Percentiles rank a stretch among this genome's conserved stretches.
Conservation (phyloP, 2,329 filamentous ascomycete species). For the Colletotrichum musicola region DNA sequence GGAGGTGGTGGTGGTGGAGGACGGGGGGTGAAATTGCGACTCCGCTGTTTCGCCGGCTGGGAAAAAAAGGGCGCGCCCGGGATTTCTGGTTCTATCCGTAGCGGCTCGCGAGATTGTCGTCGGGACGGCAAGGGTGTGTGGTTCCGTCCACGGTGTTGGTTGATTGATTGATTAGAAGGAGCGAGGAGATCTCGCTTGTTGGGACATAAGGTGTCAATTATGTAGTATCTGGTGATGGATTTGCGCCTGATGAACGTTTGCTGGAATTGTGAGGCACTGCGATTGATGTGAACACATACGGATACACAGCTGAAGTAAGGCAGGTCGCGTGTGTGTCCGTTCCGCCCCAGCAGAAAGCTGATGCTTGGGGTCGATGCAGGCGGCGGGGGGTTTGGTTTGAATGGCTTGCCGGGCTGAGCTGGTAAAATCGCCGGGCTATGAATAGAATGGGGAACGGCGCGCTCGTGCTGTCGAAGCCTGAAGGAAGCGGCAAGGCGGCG, state of each 20-base stretch:
- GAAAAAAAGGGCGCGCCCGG: slow-evolving; percentile 19
- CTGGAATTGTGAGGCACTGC: too few relatives aligned
- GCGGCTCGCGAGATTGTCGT: slow-evolving; percentile 33
- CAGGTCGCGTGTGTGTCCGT: slow-evolving; percentile 18
- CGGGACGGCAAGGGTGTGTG: slow-evolving; percentile 31
- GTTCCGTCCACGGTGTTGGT: not conserved
- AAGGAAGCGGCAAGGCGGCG: slow-evolving; percentile 13
- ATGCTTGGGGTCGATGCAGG: slow-evolving; percentile 29
- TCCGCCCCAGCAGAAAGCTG: slow-evolving; percentile 6
- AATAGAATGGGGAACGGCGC: slow-evolving; percentile 37
- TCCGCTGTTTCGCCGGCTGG: slow-evolving; percentile 39
- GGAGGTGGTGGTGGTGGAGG: slow-evolving; percentile 15
- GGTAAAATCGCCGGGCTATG: slow-evolving; percentile 29
- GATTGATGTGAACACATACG: not conserved
- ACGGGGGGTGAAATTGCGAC: slow-evolving; percentile 38
- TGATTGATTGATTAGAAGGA: not conserved
- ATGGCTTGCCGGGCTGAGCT: slow-evolving; percentile 32
- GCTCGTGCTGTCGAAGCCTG: slow-evolving; percentile 10
- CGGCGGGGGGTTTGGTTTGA: slow-evolving; percentile 28
- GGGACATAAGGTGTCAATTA: not conserved
- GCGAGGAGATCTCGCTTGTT: slow-evolving; percentile 10
- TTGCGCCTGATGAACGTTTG: too few relatives aligned
- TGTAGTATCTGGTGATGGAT: too few relatives aligned
- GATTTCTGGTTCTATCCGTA: slow-evolving; percentile 17
- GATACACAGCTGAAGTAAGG: not conserved